Evolutionary conservation across 2,329 filamentous ascomycete species (phyloP).

Genomic region (Tolypocladium paradoxum): DNA sequence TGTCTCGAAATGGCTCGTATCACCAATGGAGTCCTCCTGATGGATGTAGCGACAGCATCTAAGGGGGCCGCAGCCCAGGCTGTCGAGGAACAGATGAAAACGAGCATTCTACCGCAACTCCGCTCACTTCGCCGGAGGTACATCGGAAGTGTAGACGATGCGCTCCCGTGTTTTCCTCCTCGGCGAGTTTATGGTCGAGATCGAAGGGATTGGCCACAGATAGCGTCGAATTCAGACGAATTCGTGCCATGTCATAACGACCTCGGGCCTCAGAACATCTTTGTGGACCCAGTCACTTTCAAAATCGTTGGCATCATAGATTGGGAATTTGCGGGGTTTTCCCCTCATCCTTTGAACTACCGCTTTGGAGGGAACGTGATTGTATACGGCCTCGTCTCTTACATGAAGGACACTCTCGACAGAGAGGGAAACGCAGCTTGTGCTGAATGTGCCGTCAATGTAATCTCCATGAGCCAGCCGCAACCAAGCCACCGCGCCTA

Average conservation of each 20-base stretch:
- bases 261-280: constrained; percentile 1
- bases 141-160: constrained; percentile 1
- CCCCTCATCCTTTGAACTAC: not conserved
- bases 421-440: too few species aligned
- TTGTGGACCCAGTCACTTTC: not conserved
- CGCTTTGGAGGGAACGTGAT: not conserved
- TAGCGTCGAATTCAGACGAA: not conserved
- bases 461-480: too few species aligned
- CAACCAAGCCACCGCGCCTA: too few species aligned
- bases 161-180: not conserved
- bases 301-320: constrained; percentile 1
- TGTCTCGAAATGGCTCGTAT: not conserved
- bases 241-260: not conserved
- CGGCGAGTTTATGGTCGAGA: not conserved
- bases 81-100: not conserved
- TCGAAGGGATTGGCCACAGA: not conserved
- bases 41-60: not conserved
- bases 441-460: too few species aligned
- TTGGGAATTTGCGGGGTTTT: not conserved
- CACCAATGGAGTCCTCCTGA: not conserved
- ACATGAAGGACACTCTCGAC: too few species aligned
- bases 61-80: not conserved
- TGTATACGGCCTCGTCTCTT: too few species aligned
- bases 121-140: not conserved
- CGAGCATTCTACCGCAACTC: not conserved